Base-by-base conservation (phyloP, 1,139 yeast genomes). In the Pichiaceae sp. region DNA sequence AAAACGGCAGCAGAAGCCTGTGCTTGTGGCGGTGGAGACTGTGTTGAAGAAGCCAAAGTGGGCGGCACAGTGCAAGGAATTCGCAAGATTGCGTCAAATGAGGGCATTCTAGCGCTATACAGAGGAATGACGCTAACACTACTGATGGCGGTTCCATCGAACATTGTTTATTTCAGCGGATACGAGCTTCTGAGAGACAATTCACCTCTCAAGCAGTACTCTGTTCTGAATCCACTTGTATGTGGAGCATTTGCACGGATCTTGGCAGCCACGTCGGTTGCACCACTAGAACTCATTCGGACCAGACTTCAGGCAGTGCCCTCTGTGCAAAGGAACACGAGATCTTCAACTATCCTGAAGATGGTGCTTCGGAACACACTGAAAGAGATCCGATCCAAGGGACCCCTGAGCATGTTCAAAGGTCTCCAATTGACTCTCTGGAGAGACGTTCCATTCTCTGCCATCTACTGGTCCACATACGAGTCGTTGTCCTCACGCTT, bases 371-470 rank as follows among this genome's bases (percentile, higher is more conserved):
- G 56, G 14, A 94, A 87, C 36, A 70, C 86, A 23, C 56, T 59
- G 36, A 57, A 59, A 3, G 77, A 80, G 52, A 65, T 86, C 2
- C 58, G 61, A 30, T 49, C 57, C 1, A 68, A 72, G n/a, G 96
- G 97, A 0, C 42, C 73, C 2, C 55, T 63, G 1, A 70, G 89
- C 0, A 58, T 91, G 14, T 91, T 87, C 68, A 78, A 80, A 39
- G 99, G 99, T 0, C 63, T 93, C 26, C 77, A 82, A 32, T 69
- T 91, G 35, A 91, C 98, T 0, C 66, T 91, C 18, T 89, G 96
- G 96, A 69, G 99, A 58, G 99, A 91, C 56, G 97, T 89, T 0
- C 99, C 99, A 2, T 91, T 91, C 56, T 82, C 94, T 39, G 96
- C 95, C 1, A 78, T 91, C 3, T 91, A 91, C 59, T 91, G 99